Evolutionary conservation across 805 yeast genomes (phyloP).

Genomic region (Metschnikowia lochheadii): DNA sequence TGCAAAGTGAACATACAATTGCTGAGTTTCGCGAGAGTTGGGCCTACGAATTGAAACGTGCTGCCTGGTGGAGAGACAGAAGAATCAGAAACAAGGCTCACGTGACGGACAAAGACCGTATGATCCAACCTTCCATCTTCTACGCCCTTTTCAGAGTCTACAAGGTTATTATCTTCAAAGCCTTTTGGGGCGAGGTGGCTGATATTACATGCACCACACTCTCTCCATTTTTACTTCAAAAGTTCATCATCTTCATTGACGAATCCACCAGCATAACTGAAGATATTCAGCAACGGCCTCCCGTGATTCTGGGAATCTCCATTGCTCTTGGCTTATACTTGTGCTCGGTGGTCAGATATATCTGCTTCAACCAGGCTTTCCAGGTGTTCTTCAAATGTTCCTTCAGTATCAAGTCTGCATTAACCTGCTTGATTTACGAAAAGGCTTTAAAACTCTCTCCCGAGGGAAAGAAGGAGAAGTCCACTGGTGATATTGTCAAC

Average conservation of each 20-base stretch:
- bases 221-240: constrained; percentile 29
- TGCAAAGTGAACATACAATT: constrained; percentile 11
- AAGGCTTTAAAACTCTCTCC: constrained; percentile 69
- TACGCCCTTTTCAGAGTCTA: constrained; percentile 16
- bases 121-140: constrained; percentile 21
- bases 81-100: constrained; percentile 5
- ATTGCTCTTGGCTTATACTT: constrained; percentile 66
- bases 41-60: constrained; percentile 13
- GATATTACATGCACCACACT: constrained; percentile 22
- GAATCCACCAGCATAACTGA: constrained; percentile 6
- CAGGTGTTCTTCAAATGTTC: constrained; percentile 19
- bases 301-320: constrained; percentile 66
- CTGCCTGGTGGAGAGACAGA: constrained; percentile 19
- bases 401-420: constrained; percentile 35
- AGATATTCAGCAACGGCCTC: constrained; percentile 6
- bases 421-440: constrained; percentile 63
- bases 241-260: constrained; percentile 26
- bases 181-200: constrained; percentile 18
- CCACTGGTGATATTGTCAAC: constrained; percentile 79
- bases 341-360: constrained; percentile 20
- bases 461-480: constrained; percentile 52
- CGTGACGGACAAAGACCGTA: constrained; percentile 13
- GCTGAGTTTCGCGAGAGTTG: constrained; percentile 20
- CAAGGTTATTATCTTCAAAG: constrained; percentile 7
- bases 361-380: constrained; percentile 19